A percentile compares a stretch with the other conserved stretches of the same genome.
phyloP scores from a whole-genome alignment of 2,329 filamentous ascomycete genomes.

The Aciculosporium take region DNA sequence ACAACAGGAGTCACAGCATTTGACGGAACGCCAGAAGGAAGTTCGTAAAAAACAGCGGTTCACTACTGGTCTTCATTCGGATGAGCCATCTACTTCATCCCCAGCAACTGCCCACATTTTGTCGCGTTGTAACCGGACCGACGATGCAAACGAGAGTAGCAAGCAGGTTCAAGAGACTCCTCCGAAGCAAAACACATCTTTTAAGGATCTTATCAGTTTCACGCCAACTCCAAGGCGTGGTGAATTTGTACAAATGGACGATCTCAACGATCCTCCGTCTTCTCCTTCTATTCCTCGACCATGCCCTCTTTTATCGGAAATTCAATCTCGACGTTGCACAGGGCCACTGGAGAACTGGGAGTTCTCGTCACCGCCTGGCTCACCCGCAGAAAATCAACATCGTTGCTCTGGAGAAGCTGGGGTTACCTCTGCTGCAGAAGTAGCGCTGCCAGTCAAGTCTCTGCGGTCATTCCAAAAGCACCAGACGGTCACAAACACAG shows the following conservation, averaged over 20 bases:
- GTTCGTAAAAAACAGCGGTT: conserved; percentile 59
- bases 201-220: conserved; percentile 40
- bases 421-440: conserved; percentile 6
- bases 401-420: conserved; percentile 14
- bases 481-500: conserved; percentile 2
- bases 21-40: conserved; percentile 71
- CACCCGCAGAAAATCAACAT: conserved; percentile 25
- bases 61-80: conserved; percentile 51
- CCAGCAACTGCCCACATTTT: conserved; percentile 11
- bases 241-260: conserved; percentile 34
- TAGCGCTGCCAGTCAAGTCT: conserved; percentile 7
- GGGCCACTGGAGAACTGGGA: conserved; percentile 30
- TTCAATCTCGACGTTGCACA: conserved; percentile 31
- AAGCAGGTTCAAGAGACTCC: conserved; percentile 24
- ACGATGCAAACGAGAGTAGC: conserved; percentile 6
- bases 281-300: conserved; percentile 42
- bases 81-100: conserved; percentile 41
- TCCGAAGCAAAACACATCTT: conserved; percentile 29
- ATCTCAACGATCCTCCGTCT: conserved; percentile 39
- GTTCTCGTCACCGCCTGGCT: conserved; percentile 43
- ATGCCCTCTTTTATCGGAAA: conserved; percentile 37
- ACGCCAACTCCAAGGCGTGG: conserved; percentile 48
- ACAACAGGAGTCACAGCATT: conserved; percentile 49
- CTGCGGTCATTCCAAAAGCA: conserved; percentile 8
- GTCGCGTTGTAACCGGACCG: conserved; percentile 7